These are phyloP conservation scores for Brassica hybrid DNA, from an alignment of 441 rosid species.

Conservation along the genomic window DNA sequence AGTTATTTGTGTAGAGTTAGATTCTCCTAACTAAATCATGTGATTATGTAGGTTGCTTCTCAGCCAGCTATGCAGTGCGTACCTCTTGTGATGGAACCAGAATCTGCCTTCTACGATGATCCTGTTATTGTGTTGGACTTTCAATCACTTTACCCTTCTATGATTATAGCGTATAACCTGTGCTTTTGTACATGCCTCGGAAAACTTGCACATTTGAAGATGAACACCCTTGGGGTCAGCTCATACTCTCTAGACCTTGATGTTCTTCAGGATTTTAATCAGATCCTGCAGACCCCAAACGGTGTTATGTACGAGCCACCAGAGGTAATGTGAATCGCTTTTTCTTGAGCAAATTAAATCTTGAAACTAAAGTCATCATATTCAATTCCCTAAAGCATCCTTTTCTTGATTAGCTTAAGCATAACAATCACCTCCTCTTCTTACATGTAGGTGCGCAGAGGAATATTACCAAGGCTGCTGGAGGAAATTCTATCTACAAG, in stretches of 20 bases:
- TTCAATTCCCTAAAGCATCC: constrained; percentile 10
- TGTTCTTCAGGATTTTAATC: constrained; percentile 62
- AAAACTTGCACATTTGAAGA: constrained; percentile 68
- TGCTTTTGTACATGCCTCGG: constrained; percentile 98
- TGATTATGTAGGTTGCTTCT: constrained; percentile 81
- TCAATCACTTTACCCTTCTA: constrained; percentile 98
- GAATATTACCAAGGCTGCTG: constrained; percentile 83
- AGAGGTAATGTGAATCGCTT: constrained; percentile 58
- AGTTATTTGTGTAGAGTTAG: too few species aligned
- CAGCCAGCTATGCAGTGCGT: constrained; percentile 99
- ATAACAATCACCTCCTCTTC: constrained; percentile 19
- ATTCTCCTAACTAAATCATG: constrained; percentile 21
- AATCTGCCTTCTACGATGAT: constrained; percentile 92
- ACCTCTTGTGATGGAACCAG: constrained; percentile 99
- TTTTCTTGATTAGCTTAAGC: constrained; percentile 25
- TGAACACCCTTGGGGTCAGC: constrained; percentile 79
- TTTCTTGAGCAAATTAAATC: background rate
- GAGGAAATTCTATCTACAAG: constrained; percentile 98
- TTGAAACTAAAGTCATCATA: constrained; percentile 21
- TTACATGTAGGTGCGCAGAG: constrained; percentile 71
- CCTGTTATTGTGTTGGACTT: constrained; percentile 98
- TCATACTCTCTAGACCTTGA: constrained; percentile 68
- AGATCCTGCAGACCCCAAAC: constrained; percentile 78
- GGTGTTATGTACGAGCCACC: constrained; percentile 82
- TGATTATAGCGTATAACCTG: constrained; percentile 97